Conservation (phyloP, 306 rosid species). For the Neltuma alba region DNA sequence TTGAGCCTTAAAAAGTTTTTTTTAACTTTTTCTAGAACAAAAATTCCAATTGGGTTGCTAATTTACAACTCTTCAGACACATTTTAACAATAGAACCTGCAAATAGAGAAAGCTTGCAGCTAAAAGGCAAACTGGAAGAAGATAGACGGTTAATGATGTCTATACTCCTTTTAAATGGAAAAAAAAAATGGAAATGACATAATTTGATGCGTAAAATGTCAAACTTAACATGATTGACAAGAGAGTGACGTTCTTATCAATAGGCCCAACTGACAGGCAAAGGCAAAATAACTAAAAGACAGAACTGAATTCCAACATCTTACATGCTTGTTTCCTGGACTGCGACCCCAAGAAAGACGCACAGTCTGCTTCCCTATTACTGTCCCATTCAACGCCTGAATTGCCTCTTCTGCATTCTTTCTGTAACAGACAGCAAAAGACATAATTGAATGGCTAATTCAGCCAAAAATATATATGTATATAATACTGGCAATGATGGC, state of each 20-base stretch:
- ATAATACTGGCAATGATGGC: not conserved
- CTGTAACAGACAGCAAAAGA: conserved; percentile 40
- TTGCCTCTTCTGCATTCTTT: conserved; percentile 74
- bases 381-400: conserved; percentile 62
- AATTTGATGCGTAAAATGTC: not conserved
- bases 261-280: not conserved
- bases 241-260: not conserved
- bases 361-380: conserved; percentile 72
- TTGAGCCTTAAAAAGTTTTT: not conserved
- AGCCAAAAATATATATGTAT: not conserved
- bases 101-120: not conserved
- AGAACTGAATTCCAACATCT: not conserved
- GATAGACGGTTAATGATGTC: not conserved
- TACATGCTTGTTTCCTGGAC: conserved; percentile 74
- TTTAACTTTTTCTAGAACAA: not conserved
- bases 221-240: not conserved
- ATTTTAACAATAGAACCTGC: not conserved
- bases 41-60: not conserved
- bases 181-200: not conserved
- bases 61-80: not conserved
- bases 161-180: not conserved
- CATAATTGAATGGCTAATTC: not conserved
- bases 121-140: not conserved
- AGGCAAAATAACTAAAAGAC: not conserved
- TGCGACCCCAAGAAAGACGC: conserved; percentile 84